Percentiles rank a stretch among this genome's conserved stretches.
Evolutionary conservation across 768 basidiomycete species (phyloP).

Genomic region (Agrocybe praecox): DNA sequence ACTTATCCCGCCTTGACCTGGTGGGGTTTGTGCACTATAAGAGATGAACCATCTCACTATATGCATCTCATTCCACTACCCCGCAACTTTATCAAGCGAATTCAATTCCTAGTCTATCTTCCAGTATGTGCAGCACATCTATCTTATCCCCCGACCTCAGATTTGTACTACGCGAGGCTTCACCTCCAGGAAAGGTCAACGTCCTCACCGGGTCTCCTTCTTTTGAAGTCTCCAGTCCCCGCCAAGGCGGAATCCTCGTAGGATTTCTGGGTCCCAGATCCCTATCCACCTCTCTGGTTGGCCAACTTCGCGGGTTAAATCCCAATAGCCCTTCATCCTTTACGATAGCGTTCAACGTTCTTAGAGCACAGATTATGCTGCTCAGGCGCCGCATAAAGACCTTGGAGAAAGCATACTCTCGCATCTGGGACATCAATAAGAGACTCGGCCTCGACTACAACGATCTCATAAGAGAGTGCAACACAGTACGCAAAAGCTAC

Average conservation of each 20-base stretch:
- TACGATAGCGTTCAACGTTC: conserved; percentile 8
- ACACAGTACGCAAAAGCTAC: conserved; percentile 25
- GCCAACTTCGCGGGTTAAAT: conserved; percentile 5
- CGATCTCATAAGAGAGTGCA: conserved; percentile 28
- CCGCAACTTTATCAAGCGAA: too few relatives aligned
- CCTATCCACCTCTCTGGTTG: conserved; percentile 12
- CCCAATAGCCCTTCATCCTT: conserved; percentile 7
- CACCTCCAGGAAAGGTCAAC: too few relatives aligned
- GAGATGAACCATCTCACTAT: too few relatives aligned
- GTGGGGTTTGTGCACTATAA: neutral
- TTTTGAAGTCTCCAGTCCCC: too few relatives aligned
- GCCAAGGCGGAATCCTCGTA: too few relatives aligned
- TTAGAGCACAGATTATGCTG: conserved; percentile 17
- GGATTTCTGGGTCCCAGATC: neutral
- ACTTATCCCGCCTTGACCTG: neutral
- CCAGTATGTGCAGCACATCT: neutral
- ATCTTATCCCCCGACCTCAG: neutral
- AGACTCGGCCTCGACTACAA: conserved; percentile 14
- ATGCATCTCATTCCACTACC: too few relatives aligned
- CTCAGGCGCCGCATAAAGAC: conserved; percentile 14
- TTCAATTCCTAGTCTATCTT: too few relatives aligned
- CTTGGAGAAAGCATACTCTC: conserved; percentile 30
- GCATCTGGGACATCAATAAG: conserved; percentile 24
- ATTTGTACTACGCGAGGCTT: too few relatives aligned
- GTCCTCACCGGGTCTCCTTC: conserved; percentile 7